Percentiles rank a stretch among this genome's conserved stretches.
These are phyloP conservation scores for Rhizopus arrhizus DNA, from an alignment of 371 early-diverging fungal genomes.

Conservation along the genomic window DNA sequence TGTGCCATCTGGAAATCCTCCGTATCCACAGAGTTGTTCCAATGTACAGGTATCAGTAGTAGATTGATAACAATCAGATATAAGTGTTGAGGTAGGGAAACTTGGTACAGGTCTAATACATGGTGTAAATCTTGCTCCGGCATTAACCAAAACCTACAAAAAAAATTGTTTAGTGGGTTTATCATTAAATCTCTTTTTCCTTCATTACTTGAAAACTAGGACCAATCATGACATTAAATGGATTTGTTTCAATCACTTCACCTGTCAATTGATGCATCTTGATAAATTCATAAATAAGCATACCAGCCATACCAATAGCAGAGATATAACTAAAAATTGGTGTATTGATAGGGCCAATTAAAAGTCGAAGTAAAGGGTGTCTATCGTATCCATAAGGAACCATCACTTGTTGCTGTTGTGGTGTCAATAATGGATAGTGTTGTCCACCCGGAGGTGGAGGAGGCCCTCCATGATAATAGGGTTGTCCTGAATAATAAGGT, in stretches of 20 bases:
- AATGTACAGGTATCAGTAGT: conserved; percentile 46
- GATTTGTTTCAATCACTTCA: conserved; percentile 51
- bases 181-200: conserved; percentile 2
- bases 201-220: conserved; percentile 53
- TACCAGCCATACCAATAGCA: conserved; percentile 54
- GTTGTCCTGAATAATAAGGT: background rate
- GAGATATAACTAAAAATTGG: conserved; percentile 61
- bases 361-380: conserved; percentile 15
- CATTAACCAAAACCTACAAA: conserved; percentile 51
- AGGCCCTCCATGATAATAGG: conserved; percentile 5
- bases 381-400: conserved; percentile 19
- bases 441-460: conserved; percentile 9
- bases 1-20: conserved; percentile 40
- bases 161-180: background rate
- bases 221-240: conserved; percentile 68
- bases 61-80: conserved; percentile 31
- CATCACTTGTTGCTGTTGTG: background rate
- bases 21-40: conserved; percentile 60
- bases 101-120: conserved; percentile 60
- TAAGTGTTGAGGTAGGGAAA: conserved; percentile 12
- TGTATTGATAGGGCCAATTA: conserved; percentile 39
- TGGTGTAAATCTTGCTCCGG: conserved; percentile 65
- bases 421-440: conserved; percentile 13
- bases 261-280: conserved; percentile 57
- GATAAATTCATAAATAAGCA: conserved; percentile 60